Percentiles rank a stretch among this genome's conserved stretches.
Conservation (phyloP, 2,329 filamentous ascomycete species). For the Fusarium sp. region DNA sequence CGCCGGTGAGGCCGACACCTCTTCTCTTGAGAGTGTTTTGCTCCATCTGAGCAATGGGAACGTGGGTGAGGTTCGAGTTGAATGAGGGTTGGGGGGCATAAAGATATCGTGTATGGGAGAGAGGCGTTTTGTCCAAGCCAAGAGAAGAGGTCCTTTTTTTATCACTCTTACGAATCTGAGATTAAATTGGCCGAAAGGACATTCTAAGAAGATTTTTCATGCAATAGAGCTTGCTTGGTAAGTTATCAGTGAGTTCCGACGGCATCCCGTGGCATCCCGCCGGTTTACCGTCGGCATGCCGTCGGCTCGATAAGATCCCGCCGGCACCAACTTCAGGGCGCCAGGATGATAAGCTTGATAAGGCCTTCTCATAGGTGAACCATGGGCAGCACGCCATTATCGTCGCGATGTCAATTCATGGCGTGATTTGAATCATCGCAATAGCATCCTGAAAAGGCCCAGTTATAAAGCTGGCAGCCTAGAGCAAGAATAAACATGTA, state of each 20-base stretch:
- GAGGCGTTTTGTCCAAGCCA: neutral
- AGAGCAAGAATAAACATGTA: neutral
- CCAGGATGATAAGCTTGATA: neutral
- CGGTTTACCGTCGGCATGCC: constrained; percentile 37
- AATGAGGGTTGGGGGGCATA: neutral
- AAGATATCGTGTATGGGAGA: neutral
- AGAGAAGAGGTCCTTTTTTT: neutral
- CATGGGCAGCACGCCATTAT: constrained; percentile 41
- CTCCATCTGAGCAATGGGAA: constrained; percentile 31
- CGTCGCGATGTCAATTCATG: constrained; percentile 25
- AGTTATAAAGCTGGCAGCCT: neutral
- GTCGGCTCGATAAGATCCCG: constrained; percentile 9
- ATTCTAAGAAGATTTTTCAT: neutral
- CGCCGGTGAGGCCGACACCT: constrained; percentile 42
- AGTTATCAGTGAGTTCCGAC: neutral
- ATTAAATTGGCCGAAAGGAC: neutral
- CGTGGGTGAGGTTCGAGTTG: neutral
- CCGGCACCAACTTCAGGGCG: neutral
- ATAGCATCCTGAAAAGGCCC: neutral
- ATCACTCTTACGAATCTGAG: neutral
- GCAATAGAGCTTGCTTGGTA: neutral
- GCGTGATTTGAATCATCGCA: neutral
- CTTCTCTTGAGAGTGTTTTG: constrained; percentile 46
- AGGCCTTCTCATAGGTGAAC: constrained; percentile 19
- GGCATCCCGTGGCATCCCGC: constrained; percentile 10